Conservation (phyloP, 169 alveolate genomes). For the Plasmodium yoelii region DNA sequence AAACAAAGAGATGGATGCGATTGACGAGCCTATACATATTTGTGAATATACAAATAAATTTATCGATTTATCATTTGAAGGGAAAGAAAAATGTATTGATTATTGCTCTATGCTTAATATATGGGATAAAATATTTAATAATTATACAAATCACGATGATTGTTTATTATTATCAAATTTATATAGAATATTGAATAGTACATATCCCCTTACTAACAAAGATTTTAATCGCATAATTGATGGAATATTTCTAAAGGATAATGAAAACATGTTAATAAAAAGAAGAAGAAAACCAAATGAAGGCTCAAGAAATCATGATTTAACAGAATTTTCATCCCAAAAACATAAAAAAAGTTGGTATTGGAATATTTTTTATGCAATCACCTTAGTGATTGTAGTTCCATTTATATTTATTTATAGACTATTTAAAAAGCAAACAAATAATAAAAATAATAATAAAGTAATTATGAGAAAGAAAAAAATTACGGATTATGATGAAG, state of each 20-base stretch:
- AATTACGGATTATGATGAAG: slow-evolving; percentile 47
- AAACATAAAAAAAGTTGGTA: slow-evolving; percentile 62
- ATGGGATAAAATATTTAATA: slow-evolving; percentile 67
- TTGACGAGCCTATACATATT: slow-evolving; percentile 20
- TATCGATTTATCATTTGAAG: slow-evolving; percentile 69
- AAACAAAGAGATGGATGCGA: neutral
- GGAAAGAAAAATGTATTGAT: slow-evolving; percentile 61
- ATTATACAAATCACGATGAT: slow-evolving; percentile 32
- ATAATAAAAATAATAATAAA: slow-evolving; percentile 27
- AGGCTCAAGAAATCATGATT: slow-evolving; percentile 33
- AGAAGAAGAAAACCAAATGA: slow-evolving; percentile 16
- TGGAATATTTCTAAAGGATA: slow-evolving; percentile 8
- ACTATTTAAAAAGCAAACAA: slow-evolving; percentile 35
- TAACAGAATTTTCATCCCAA: slow-evolving; percentile 22
- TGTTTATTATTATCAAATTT: slow-evolving; percentile 43
- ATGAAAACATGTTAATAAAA: slow-evolving; percentile 33
- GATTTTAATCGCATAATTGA: slow-evolving; percentile 23
- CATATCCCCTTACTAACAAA: slow-evolving; percentile 23
- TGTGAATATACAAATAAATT: slow-evolving; percentile 69
- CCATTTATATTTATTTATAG: slow-evolving; percentile 64
- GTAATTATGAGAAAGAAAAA: slow-evolving; percentile 24
- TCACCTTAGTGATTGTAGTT: slow-evolving; percentile 32
- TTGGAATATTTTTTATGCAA: slow-evolving; percentile 58
- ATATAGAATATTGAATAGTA: slow-evolving; percentile 36
- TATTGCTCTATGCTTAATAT: slow-evolving; percentile 65